Conservation (phyloP, 306 rosid species). For the Rosa persica region DNA sequence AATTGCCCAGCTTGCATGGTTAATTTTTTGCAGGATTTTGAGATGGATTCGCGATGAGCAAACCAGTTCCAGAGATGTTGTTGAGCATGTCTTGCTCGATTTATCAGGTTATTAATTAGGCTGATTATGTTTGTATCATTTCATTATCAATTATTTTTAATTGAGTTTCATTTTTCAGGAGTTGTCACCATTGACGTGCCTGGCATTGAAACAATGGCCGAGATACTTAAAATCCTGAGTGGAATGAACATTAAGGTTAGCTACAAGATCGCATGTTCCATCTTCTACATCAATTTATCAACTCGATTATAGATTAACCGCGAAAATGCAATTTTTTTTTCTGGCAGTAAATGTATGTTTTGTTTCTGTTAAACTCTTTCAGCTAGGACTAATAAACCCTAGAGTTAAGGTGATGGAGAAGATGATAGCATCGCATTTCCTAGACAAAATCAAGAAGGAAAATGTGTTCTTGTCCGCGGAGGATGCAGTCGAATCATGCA, state of each 20-base stretch:
- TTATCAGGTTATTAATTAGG: conserved; percentile 51
- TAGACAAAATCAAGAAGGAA: conserved; percentile 64
- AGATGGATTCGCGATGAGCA: conserved; percentile 69
- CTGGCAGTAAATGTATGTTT: neutral
- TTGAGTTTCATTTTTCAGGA: conserved; percentile 35
- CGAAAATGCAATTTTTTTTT: too few relatives aligned
- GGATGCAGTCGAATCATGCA: conserved; percentile 57
- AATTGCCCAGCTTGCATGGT: neutral
- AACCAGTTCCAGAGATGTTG: neutral
- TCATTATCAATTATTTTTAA: neutral
- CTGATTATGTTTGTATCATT: neutral
- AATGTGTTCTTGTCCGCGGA: conserved; percentile 51
- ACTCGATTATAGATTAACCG: neutral
- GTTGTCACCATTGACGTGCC: conserved; percentile 78
- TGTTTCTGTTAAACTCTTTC: neutral
- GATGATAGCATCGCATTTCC: conserved; percentile 49
- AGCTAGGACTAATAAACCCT: conserved; percentile 73
- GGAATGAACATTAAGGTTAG: conserved; percentile 54
- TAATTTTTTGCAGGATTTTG: conserved; percentile 50
- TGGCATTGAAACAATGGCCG: conserved; percentile 64
- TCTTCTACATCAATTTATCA: neutral
- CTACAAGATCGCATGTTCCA: neutral
- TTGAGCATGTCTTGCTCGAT: conserved; percentile 65
- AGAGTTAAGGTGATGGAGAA: conserved; percentile 81
- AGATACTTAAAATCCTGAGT: conserved; percentile 37